These are phyloP conservation scores for Quillaja saponaria DNA, from an alignment of 306 rosid species.

Conservation along the genomic window DNA sequence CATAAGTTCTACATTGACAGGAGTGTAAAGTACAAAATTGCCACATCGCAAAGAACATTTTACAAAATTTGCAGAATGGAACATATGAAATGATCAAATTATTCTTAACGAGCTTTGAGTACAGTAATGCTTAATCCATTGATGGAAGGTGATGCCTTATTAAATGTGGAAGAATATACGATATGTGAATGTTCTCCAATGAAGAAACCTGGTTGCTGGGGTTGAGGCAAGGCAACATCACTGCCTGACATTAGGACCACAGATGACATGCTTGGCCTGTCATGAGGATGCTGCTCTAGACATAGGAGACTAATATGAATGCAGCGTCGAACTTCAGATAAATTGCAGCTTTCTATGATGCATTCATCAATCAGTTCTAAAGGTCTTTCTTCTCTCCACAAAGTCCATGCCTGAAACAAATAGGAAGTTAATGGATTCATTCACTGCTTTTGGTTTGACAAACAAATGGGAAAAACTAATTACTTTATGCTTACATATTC, in stretches of 20 bases:
- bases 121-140: no score
- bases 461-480: neutral
- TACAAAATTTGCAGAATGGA: no score
- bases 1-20: no score
- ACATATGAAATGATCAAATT: no score
- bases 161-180: neutral
- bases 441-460: neutral
- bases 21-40: no score
- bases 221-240: slow-evolving; percentile 43
- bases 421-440: neutral
- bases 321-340: slow-evolving; percentile 34
- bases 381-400: slow-evolving; percentile 36
- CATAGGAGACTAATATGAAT: slow-evolving; percentile 60
- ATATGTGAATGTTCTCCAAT: slow-evolving; percentile 11
- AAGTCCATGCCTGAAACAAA: slow-evolving; percentile 35
- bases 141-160: no score
- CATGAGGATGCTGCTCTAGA: slow-evolving; percentile 50
- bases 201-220: slow-evolving; percentile 46
- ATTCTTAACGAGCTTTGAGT: no score
- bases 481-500: slow-evolving; percentile 29
- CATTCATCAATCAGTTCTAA: slow-evolving; percentile 29
- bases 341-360: slow-evolving; percentile 11
- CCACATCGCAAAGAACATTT: no score
- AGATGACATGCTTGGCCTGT: slow-evolving; percentile 58
- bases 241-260: slow-evolving; percentile 54